phyloP scores from a whole-genome alignment of 2,329 filamentous ascomycete species.

The Pyricularia grisea region DNA sequence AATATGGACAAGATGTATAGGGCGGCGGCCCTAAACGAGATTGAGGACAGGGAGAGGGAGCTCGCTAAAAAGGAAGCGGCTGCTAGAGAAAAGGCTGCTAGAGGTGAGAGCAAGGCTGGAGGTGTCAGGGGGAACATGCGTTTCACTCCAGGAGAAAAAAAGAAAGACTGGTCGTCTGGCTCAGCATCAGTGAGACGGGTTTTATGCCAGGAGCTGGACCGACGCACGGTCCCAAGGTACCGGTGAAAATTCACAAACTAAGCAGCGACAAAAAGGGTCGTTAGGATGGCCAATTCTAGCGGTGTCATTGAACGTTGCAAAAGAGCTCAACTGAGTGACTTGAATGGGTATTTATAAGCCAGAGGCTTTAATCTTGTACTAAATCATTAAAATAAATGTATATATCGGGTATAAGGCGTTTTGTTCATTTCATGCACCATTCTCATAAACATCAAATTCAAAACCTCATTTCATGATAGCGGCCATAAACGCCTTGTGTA shows the following conservation, averaged over 20 bases:
- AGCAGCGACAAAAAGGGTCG: no score
- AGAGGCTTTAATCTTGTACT: not conserved
- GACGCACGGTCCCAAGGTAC: no score
- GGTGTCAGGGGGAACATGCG: not conserved
- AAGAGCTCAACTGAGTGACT: not conserved
- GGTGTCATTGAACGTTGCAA: not conserved
- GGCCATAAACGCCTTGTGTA: constrained; percentile 17
- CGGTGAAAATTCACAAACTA: no score
- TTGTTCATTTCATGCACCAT: not conserved
- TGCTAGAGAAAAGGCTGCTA: not conserved
- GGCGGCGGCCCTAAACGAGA: constrained; percentile 22
- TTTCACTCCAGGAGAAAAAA: no score
- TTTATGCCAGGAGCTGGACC: no score
- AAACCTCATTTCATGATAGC: not conserved
- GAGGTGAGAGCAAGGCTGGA: no score
- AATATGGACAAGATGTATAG: constrained; percentile 12
- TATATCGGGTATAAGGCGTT: not conserved
- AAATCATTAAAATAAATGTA: not conserved
- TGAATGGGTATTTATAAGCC: not conserved
- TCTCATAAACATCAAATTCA: not conserved
- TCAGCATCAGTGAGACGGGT: no score
- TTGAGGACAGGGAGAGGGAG: constrained; percentile 29
- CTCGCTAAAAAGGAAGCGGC: constrained; percentile 19
- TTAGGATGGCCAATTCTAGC: no score
- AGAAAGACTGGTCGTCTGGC: no score